Conservation (phyloP, 2,329 filamentous ascomycete genomes). For the Phyllosticta citriasiana region DNA sequence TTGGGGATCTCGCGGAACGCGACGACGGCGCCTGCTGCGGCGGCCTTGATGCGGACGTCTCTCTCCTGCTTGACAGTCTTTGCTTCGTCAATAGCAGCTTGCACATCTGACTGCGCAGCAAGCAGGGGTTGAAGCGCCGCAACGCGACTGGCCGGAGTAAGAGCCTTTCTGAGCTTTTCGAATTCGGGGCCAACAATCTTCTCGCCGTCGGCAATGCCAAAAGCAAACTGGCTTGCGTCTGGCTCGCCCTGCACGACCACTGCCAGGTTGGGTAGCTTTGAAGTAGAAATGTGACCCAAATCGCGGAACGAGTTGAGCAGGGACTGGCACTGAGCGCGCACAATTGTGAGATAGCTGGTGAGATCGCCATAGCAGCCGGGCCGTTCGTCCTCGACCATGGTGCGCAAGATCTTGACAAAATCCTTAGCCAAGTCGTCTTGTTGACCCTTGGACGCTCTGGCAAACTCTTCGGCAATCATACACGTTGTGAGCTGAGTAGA, state of each 20-base stretch:
- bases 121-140: conserved; percentile 70
- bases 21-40: conserved; percentile 77
- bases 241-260: conserved; percentile 90
- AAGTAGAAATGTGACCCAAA: conserved; percentile 19
- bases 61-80: conserved; percentile 67
- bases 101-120: conserved; percentile 63
- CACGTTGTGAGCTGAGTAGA: conserved; percentile 78
- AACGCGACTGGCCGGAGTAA: conserved; percentile 79
- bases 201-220: conserved; percentile 79
- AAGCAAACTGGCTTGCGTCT: conserved; percentile 84
- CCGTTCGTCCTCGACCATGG: conserved; percentile 71
- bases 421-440: conserved; percentile 44
- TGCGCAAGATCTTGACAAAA: conserved; percentile 57
- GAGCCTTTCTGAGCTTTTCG: conserved; percentile 76
- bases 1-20: conserved; percentile 83
- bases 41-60: conserved; percentile 77
- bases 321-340: conserved; percentile 83
- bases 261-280: conserved; percentile 67
- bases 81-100: conserved; percentile 68
- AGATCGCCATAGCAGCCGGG: conserved; percentile 81
- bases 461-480: conserved; percentile 82
- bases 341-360: conserved; percentile 79
- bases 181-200: conserved; percentile 80
- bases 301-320: conserved; percentile 87
- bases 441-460: conserved; percentile 40